Conservation (phyloP, 345 rosid genomes). For the Barbarea vulgaris region DNA sequence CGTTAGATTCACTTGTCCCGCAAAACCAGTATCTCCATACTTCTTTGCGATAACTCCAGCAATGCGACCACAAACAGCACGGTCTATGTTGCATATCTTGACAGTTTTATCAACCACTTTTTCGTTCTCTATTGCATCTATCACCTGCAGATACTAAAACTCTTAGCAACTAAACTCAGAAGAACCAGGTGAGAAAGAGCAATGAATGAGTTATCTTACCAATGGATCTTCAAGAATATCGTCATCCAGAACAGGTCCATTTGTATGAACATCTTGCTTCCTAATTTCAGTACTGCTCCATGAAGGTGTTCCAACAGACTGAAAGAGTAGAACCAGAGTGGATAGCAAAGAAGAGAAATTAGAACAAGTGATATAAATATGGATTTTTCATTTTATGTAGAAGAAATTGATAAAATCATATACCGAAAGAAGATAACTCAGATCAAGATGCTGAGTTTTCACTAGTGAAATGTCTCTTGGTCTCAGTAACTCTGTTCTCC, state of each 20-base stretch:
- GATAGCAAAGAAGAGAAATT: too few relatives aligned
- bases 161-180: conserved; percentile 2
- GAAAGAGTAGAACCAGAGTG: conserved; percentile 16
- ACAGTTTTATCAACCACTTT: conserved; percentile 72
- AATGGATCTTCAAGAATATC: conserved; percentile 76
- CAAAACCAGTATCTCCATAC: conserved; percentile 97
- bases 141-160: conserved; percentile 49
- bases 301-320: conserved; percentile 86
- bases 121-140: conserved; percentile 81
- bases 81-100: conserved; percentile 87
- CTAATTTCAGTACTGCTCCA: conserved; percentile 90
- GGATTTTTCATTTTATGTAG: conserved; percentile 1
- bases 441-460: conserved; percentile 97
- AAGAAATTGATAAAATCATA: background rate
- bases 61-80: conserved; percentile 93
- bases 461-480: conserved; percentile 90
- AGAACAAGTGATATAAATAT: background rate
- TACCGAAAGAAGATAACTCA: conserved; percentile 76
- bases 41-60: conserved; percentile 92
- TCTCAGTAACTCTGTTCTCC: conserved; percentile 72
- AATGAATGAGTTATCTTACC: conserved; percentile 47
- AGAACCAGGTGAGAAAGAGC: background rate
- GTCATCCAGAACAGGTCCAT: conserved; percentile 88
- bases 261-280: conserved; percentile 83
- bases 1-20: conserved; percentile 96